Evolutionary conservation across 768 basidiomycete species (phyloP).

Genomic region (Tubosaeta sp.): DNA sequence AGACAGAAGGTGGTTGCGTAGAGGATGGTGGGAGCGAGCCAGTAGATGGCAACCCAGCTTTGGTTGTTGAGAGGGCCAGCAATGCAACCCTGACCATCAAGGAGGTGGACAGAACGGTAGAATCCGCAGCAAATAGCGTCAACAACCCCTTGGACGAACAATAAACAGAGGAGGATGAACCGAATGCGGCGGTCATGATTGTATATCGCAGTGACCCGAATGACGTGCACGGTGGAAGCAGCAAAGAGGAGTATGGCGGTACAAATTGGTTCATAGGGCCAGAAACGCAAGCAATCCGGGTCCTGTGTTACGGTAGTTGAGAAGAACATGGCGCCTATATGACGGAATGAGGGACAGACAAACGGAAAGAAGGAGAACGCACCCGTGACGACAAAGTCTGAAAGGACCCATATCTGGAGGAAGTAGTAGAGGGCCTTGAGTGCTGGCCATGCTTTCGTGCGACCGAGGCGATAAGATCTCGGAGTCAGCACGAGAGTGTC

Average conservation of each 20-base stretch:
- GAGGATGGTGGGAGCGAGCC: conserved; percentile 71
- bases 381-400: conserved; percentile 77
- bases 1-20: conserved; percentile 36
- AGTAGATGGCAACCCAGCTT: conserved; percentile 81
- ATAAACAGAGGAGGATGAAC: conserved; percentile 50
- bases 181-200: conserved; percentile 54
- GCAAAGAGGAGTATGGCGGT: conserved; percentile 72
- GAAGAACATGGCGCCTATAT: conserved; percentile 75
- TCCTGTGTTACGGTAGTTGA: conserved; percentile 61
- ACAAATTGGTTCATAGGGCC: conserved; percentile 82
- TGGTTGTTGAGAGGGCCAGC: conserved; percentile 67
- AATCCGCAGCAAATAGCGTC: conserved; percentile 77
- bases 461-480: conserved; percentile 67
- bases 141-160: conserved; percentile 64
- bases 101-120: conserved; percentile 74
- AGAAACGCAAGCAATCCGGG: conserved; percentile 61
- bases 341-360: conserved; percentile 1
- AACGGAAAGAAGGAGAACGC: conserved; percentile 10
- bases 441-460: conserved; percentile 61
- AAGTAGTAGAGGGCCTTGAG: conserved; percentile 77
- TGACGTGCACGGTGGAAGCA: conserved; percentile 71
- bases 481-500: conserved; percentile 83
- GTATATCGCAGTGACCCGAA: conserved; percentile 77
- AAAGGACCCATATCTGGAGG: conserved; percentile 70
- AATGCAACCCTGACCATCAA: conserved; percentile 78